Percentiles rank a stretch among this genome's conserved stretches.
phyloP scores from a whole-genome alignment of 192 early-diverging fungal genomes.

The Mortierella antarctica region DNA sequence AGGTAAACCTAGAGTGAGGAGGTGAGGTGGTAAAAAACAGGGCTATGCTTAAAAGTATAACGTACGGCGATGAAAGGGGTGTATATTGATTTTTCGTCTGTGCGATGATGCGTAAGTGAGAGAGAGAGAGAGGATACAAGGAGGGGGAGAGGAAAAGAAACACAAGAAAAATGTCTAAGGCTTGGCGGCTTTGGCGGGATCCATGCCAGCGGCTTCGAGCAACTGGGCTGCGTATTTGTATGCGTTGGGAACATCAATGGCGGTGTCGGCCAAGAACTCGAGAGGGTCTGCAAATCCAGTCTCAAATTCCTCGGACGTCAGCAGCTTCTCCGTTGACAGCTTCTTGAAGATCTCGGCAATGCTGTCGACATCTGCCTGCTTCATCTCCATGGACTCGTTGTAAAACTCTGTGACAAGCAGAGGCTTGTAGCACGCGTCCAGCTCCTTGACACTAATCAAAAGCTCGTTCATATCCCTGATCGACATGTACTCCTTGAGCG shows the following conservation, averaged over 20 bases:
- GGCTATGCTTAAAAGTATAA: background rate
- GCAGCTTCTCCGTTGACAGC: constrained; percentile 54
- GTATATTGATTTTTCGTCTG: background rate
- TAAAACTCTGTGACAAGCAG: constrained; percentile 43
- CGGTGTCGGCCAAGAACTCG: constrained; percentile 77
- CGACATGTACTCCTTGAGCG: constrained; percentile 71
- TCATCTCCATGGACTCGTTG: constrained; percentile 60
- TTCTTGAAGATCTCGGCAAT: constrained; percentile 66
- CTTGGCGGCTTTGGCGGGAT: constrained; percentile 44
- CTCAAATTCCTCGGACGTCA: constrained; percentile 64
- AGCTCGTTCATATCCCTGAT: constrained; percentile 71
- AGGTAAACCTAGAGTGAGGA: too few species aligned
- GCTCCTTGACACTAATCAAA: constrained; percentile 73
- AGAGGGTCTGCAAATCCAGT: constrained; percentile 62
- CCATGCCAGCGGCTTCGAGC: constrained; percentile 63
- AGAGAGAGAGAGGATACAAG: background rate
- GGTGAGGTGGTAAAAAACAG: background rate
- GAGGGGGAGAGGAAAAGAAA: background rate
- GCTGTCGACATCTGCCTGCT: constrained; percentile 63
- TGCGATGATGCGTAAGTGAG: background rate
- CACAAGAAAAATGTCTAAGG: constrained; percentile 7
- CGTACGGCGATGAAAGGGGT: background rate
- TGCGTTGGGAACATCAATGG: constrained; percentile 76
- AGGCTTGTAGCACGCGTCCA: constrained; percentile 35
- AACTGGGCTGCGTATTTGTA: constrained; percentile 73